phyloP scores from a whole-genome alignment of 164 flowering plant species.

The Aristolochia fimbriata region DNA sequence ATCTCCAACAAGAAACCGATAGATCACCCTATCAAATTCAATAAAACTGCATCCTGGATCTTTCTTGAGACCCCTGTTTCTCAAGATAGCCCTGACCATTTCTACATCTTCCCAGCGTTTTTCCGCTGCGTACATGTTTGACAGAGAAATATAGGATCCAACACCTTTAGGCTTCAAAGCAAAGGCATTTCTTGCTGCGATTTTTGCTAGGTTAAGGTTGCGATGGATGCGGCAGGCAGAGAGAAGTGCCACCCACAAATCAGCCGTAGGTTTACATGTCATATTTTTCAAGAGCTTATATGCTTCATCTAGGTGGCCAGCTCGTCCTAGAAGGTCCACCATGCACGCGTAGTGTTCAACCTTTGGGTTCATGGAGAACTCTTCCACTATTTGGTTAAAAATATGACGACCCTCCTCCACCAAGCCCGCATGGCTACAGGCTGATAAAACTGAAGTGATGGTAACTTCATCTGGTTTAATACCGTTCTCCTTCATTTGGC shows the following conservation, averaged over 20 bases:
- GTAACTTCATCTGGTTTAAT: slow-evolving; percentile 32
- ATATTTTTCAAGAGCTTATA: slow-evolving; percentile 23
- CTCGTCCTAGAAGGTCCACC: slow-evolving; percentile 40
- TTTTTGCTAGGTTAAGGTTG: slow-evolving; percentile 28
- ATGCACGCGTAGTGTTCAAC: slow-evolving; percentile 33
- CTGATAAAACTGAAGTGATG: slow-evolving; percentile 26
- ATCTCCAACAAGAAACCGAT: slow-evolving; percentile 36
- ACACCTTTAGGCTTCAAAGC: slow-evolving; percentile 22
- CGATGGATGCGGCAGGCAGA: slow-evolving; percentile 32
- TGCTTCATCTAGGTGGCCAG: slow-evolving; percentile 35
- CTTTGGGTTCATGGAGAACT: slow-evolving; percentile 21
- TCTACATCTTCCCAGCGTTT: slow-evolving; percentile 40
- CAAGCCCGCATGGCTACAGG: slow-evolving; percentile 43
- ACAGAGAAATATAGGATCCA: slow-evolving; percentile 29
- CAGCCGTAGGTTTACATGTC: slow-evolving; percentile 25
- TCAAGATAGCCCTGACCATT: slow-evolving; percentile 9
- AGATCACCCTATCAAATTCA: slow-evolving; percentile 24
- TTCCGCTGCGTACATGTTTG: slow-evolving; percentile 32
- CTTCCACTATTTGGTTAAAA: slow-evolving; percentile 20
- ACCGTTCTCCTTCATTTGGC: slow-evolving; percentile 15
- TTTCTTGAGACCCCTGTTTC: slow-evolving; percentile 24
- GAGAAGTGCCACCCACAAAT: slow-evolving; percentile 39
- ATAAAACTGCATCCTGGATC: slow-evolving; percentile 37
- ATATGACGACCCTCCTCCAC: slow-evolving; percentile 28
- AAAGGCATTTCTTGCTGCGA: slow-evolving; percentile 26